Evolutionary conservation across 192 early-diverging fungal genomes (phyloP).

Genomic region (Coemansia asiatica): DNA sequence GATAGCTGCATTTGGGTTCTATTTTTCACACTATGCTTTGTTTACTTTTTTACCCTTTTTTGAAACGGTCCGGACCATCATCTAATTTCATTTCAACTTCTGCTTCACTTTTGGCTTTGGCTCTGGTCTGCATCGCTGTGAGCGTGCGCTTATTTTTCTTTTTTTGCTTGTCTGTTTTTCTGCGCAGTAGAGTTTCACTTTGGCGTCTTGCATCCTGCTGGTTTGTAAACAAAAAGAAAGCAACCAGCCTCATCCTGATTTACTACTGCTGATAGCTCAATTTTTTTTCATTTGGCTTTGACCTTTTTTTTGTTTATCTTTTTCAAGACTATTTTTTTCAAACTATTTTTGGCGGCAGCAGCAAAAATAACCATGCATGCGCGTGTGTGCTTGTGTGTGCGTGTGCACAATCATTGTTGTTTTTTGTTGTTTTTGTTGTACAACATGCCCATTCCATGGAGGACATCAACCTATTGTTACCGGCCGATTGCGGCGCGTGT

Average conservation of each 20-base stretch:
- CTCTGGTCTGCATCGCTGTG: background rate
- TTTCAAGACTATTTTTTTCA: background rate
- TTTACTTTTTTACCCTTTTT: background rate
- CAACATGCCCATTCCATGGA: too few species aligned
- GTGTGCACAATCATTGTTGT: background rate
- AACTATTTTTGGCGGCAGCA: background rate
- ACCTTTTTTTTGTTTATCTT: background rate
- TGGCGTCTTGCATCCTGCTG: background rate
- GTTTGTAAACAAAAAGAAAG: background rate
- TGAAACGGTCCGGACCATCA: background rate
- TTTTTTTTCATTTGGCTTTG: background rate
- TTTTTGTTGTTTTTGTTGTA: background rate
- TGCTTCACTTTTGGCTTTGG: background rate
- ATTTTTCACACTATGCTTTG: too few species aligned
- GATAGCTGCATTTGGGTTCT: too few species aligned
- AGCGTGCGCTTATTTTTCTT: background rate
- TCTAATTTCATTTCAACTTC: background rate
- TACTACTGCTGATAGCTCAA: background rate
- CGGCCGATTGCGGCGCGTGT: background rate
- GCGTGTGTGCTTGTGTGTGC: too few species aligned
- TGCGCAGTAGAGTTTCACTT: background rate
- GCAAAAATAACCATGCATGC: too few species aligned
- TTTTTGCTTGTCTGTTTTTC: background rate
- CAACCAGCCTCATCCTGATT: background rate
- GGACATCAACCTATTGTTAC: constrained; percentile 6